A percentile compares a stretch with the other conserved stretches of the same genome.
These are phyloP conservation scores for Ganoderma resinaceum DNA, from an alignment of 1,284 basidiomycete species.

Conservation along the genomic window DNA sequence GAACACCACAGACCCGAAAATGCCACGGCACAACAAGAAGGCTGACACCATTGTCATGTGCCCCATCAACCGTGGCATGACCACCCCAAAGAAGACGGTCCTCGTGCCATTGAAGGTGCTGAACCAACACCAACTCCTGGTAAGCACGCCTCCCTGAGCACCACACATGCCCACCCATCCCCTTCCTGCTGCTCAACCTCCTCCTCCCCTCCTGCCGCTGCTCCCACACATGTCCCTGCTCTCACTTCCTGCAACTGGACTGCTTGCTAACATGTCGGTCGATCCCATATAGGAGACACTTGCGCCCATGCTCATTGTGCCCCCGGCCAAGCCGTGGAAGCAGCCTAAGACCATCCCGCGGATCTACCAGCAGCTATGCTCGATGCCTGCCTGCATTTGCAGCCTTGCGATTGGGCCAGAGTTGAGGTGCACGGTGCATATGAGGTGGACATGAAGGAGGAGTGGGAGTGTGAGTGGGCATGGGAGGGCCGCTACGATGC, in stretches of 20 bases:
- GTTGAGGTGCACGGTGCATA: neutral
- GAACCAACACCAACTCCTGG: constrained; percentile 19
- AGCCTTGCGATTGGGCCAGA: constrained; percentile 5
- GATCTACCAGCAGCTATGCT: neutral
- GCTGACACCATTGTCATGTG: constrained; percentile 17
- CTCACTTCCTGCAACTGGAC: neutral
- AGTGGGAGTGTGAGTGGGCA: constrained; percentile 4
- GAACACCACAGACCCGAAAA: neutral
- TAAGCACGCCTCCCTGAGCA: constrained; percentile 10
- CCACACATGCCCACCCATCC: neutral
- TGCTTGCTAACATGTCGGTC: neutral
- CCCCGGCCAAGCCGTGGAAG: constrained; percentile 20
- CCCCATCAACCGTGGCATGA: constrained; percentile 14
- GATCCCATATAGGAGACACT: constrained; percentile 13
- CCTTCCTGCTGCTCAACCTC: neutral
- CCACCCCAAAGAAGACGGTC: constrained; percentile 15
- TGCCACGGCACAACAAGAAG: constrained; percentile 22
- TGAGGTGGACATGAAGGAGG: constrained; percentile 1
- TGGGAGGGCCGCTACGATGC: neutral
- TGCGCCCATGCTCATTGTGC: neutral
- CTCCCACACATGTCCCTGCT: neutral
- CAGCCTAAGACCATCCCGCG: constrained; percentile 3
- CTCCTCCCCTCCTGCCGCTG: neutral
- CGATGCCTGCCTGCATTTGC: constrained; percentile 10
- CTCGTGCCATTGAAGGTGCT: constrained; percentile 18